Base-by-base conservation (phyloP, 2,329 filamentous ascomycete genomes). In the Phoma herbarum region DNA sequence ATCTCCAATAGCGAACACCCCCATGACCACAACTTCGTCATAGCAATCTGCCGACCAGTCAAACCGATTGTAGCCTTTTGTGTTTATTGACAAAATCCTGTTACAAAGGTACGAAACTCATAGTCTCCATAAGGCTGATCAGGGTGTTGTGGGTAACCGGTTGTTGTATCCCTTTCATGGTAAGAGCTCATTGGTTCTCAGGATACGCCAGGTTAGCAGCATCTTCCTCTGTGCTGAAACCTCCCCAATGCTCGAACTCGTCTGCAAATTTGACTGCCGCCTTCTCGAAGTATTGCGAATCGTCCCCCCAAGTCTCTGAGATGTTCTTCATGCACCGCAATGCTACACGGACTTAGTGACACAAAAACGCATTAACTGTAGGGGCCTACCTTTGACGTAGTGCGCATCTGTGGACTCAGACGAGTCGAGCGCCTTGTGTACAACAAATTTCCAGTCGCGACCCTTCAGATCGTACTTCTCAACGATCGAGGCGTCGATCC, bases 371-470 rank as follows among this genome's bases (percentile, higher is more conserved):
- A 33, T 14, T 37, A 14, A 22, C 26, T 11, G 7, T 33, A 39
- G 35, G 35, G 35, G 45, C 61, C 39, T 78, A 88, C 90, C 87
- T 80, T 97, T 96, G 29, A 98, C 88, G 72, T 88, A 97, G 77
- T 96, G 91, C 18, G 91, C 85, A 78, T 98, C 92, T 1, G 84
- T 86, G 10, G 86, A 82, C 78, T 88, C 87, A 50, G 84, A 76
- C 10, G 89, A 89, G 52, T 85, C 86, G 18, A 97, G 72, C 2
- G 90, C 92, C 77, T 87, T 85, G 51, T 90, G 80, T 51, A 88
- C 84, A 5, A 94, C 89, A 76, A 90, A 91, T 6, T 86, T 84
- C 95, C 95, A 99, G 48, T 86, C 83, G 68, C 88, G 87, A 1
- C 82, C 85, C 37, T 85, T 83, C n/a, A 87, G 68, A 43, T 92